These are phyloP conservation scores for Marasmius tenuissimus DNA, from an alignment of 1,284 basidiomycete species.

Conservation along the genomic window DNA sequence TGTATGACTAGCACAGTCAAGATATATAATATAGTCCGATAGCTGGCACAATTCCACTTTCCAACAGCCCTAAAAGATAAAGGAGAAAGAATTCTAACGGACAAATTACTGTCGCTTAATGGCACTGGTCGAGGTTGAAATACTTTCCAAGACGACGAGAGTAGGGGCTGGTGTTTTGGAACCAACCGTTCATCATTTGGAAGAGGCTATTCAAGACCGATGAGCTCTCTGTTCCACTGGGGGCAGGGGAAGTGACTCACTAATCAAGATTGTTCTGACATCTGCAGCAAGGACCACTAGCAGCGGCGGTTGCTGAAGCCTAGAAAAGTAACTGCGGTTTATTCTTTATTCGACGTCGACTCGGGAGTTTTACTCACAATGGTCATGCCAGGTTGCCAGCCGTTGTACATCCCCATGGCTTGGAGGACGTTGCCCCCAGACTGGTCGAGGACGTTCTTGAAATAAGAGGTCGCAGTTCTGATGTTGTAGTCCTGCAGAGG, in stretches of 20 bases:
- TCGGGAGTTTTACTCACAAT: conserved; percentile 35
- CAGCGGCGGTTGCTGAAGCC: conserved; percentile 61
- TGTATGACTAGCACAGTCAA: too few species aligned
- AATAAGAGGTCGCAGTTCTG: conserved; percentile 58
- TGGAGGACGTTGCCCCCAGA: conserved; percentile 61
- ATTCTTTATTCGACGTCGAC: conserved; percentile 2
- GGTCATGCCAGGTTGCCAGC: conserved; percentile 69
- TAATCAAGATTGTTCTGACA: conserved; percentile 83
- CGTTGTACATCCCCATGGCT: conserved; percentile 78
- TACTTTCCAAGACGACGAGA: conserved; percentile 57
- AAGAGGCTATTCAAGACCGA: conserved; percentile 52
- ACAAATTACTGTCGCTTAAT: too few species aligned
- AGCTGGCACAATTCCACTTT: too few species aligned
- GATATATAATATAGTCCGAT: too few species aligned
- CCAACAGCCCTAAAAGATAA: too few species aligned
- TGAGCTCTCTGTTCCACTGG: neutral
- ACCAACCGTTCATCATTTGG: conserved; percentile 82
- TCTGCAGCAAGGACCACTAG: conserved; percentile 52
- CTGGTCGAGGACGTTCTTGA: conserved; percentile 49
- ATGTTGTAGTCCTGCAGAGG: conserved; percentile 66
- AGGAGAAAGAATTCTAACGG: too few species aligned
- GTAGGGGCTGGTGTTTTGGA: conserved; percentile 63
- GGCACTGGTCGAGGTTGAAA: conserved; percentile 56
- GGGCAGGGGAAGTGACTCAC: conserved; percentile 36
- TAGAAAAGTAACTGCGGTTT: conserved; percentile 22